phyloP scores from a whole-genome alignment of 345 rosid species.

The Hibiscus syriacus region DNA sequence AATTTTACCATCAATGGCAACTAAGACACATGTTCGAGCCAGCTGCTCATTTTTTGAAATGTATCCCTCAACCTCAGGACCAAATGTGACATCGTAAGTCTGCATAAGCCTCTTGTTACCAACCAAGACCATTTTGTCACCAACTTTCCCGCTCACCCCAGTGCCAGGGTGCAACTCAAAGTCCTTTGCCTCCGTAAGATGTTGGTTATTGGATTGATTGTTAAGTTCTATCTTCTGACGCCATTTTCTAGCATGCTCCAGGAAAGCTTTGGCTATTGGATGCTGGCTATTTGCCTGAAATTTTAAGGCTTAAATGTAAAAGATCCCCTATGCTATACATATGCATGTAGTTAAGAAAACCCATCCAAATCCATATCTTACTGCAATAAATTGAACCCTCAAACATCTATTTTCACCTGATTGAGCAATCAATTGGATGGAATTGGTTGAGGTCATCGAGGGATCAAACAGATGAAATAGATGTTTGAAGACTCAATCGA shows the following conservation, averaged over 20 bases:
- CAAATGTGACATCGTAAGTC: conserved; percentile 29
- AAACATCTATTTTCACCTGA: background rate
- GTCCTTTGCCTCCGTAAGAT: conserved; percentile 42
- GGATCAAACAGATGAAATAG: background rate
- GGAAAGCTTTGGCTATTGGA: conserved; percentile 63
- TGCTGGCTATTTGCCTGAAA: conserved; percentile 64
- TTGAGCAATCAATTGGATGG: background rate
- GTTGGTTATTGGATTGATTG: conserved; percentile 26
- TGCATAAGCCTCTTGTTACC: conserved; percentile 66
- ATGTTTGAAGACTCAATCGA: background rate
- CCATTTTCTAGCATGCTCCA: conserved; percentile 42
- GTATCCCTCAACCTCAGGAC: conserved; percentile 38
- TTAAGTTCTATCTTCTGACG: conserved; percentile 26
- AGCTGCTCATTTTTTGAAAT: conserved; percentile 44
- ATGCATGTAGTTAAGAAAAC: background rate
- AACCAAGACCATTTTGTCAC: conserved; percentile 44
- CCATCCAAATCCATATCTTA: background rate
- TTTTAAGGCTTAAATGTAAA: background rate
- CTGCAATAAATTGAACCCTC: background rate
- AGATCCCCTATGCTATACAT: background rate
- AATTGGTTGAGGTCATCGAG: background rate
- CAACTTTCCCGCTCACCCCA: conserved; percentile 64
- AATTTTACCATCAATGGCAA: conserved; percentile 53
- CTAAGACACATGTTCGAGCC: conserved; percentile 59
- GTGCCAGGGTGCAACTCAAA: conserved; percentile 70